Base-by-base conservation (phyloP, 208 protist species). In the Herpetomonas samuelpessoai region DNA sequence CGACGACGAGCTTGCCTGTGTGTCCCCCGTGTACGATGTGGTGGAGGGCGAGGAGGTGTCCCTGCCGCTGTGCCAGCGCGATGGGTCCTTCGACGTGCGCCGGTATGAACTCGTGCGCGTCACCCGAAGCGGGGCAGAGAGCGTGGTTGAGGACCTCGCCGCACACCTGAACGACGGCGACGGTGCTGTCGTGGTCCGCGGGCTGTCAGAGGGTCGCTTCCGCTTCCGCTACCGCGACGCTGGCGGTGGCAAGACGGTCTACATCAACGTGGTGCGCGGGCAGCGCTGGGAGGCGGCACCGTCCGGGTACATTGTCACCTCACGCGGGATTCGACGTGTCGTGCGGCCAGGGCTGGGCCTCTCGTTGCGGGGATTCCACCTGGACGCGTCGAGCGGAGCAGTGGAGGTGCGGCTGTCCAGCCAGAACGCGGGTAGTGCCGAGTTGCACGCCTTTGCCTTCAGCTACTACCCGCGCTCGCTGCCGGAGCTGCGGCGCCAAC, bases 361-460 rank as follows among this genome's bases (percentile, higher is more conserved):
- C 4, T 16, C 41, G 46, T 41, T n/a, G 25, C 22, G 41, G 9
- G n/a, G 18, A 3, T 21, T 41, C 30, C 7, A 30, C 16, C 18
- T 41, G 2, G 7, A 21, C 9, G 26, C n/a, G n/a, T 28, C 25
- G n/a, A 41, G 26, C 46, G 57, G 49, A n/a, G 3, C 19, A 2
- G n/a, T 62, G 44, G 57, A 62, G 57, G 29, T 62, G 25, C 9
- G 19, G 19, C 46, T 62, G 39, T 16, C 2, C 14, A 52, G 50
- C 50, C 16, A 19, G 2, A 25, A 55, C 35, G 18, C 27, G 16
- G 24, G 7, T 3, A 25, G 49, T 6, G 61, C 58, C 35, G 50
- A 48, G 26, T 49, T 66, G 39, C 61, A 66, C 51, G 61, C 61
- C 16, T 45, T 66, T 25, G 61, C 61, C 22, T 66, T 49, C 51